Evolutionary conservation across 768 basidiomycete genomes (phyloP).

Genomic region (Baorangia bicolor): DNA sequence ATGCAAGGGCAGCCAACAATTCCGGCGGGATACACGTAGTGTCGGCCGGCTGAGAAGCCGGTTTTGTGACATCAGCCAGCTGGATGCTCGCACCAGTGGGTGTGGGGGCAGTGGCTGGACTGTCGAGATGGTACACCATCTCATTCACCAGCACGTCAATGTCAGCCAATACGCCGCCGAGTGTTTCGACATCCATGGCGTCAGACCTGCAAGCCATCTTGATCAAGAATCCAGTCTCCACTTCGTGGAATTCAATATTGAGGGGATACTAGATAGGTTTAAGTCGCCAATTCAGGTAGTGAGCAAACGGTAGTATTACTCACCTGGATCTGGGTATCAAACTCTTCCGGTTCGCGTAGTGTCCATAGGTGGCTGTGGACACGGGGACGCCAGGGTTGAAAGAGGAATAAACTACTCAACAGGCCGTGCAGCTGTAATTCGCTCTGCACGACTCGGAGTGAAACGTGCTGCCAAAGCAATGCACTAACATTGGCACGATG

Average conservation of each 20-base stretch:
- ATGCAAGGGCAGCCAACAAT: constrained; percentile 9
- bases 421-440: constrained; percentile 30
- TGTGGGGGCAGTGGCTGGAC: constrained; percentile 2
- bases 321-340: constrained; percentile 32
- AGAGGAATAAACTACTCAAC: constrained; percentile 47
- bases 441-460: constrained; percentile 43
- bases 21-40: constrained; percentile 5
- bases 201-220: constrained; percentile 37
- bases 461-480: constrained; percentile 45
- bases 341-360: constrained; percentile 16
- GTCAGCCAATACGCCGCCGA: constrained; percentile 16
- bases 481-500: constrained; percentile 40
- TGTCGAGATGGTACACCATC: constrained; percentile 21
- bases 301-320: background rate
- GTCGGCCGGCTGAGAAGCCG: background rate
- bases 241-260: constrained; percentile 42
- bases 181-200: constrained; percentile 25
- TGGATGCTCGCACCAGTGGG: background rate
- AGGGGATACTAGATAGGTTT: constrained; percentile 39
- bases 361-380: constrained; percentile 19
- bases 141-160: constrained; percentile 22
- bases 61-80: background rate
- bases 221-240: constrained; percentile 30
- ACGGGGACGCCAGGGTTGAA: constrained; percentile 32
- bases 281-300: background rate